Evolutionary conservation across 352 stramenopile genomes (phyloP), one percentile per base, ranked within the genome.

Genomic region (Phytopythium oedochilum): DNA sequence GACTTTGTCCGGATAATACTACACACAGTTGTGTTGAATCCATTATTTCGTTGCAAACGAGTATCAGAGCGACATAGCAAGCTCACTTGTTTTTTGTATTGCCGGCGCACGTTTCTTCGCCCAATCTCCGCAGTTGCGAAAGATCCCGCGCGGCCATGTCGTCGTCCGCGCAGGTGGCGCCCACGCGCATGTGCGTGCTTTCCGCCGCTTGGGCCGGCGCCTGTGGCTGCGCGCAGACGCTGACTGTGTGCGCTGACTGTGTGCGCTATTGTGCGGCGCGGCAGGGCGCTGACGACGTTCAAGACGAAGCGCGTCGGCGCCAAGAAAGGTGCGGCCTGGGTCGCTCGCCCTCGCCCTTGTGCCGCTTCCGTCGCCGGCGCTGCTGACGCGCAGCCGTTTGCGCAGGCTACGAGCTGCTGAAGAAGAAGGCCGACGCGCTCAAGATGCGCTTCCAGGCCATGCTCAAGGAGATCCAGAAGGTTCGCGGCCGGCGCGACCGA

Each of bases 351-450:
- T n/a, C n/a, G n/a, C n/a, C n/a, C n/a, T n/a, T n/a, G n/a, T n/a
- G n/a, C n/a, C n/a, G n/a, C n/a, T n/a, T n/a, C n/a, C n/a, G n/a
- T n/a, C n/a, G n/a, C n/a, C n/a, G n/a, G n/a, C n/a, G n/a, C n/a
- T n/a, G n/a, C n/a, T n/a, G n/a, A n/a, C n/a, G n/a, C n/a, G n/a
- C n/a, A n/a, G n/a, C n/a, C n/a, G n/a, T n/a, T n/a, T n/a, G n/a
- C n/a, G n/a, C 58, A 91, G 81, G 81, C n/a, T 91, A 85, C 70
- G 83, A 93, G 54, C 55, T 95, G 47, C 66, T 96, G 34, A 96
- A 96, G 76, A 99, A 99, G 83, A 99, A 99, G 76, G 96, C 97
- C 2, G 97, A 99, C 66, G 97, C 97, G 11, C 83, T 99, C 23
- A 99, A 99, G 84, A 96, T 97, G 61, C 77, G 92, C n/a, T 96